Evolutionary conservation across 83 land plant species (phyloP).

Genomic region (Thuja plicata): DNA sequence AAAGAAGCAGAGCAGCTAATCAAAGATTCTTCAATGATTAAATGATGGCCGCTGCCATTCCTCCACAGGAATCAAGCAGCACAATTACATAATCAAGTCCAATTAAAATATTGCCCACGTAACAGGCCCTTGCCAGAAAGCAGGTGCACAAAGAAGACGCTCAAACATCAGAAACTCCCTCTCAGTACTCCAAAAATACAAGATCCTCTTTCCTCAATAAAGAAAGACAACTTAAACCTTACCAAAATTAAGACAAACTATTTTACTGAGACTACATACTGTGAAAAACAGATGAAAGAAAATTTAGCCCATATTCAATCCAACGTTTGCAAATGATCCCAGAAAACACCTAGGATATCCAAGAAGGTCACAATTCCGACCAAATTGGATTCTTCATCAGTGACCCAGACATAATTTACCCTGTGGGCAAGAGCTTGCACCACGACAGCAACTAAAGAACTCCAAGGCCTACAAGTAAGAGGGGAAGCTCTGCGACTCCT

Average conservation of each 20-base stretch:
- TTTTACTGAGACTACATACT: neutral
- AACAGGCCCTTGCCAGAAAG: neutral
- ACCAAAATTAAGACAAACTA: neutral
- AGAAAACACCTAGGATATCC: constrained; percentile 55
- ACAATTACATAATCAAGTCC: neutral
- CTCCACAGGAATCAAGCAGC: neutral
- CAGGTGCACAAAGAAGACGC: neutral
- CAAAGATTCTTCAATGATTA: neutral
- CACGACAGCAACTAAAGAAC: constrained; percentile 88
- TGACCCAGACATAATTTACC: constrained; percentile 81
- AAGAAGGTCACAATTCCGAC: constrained; percentile 78
- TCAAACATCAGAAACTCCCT: neutral
- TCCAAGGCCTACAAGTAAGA: constrained; percentile 46
- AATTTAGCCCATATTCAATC: neutral
- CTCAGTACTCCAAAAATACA: neutral
- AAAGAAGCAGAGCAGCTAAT: neutral
- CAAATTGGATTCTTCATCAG: constrained; percentile 55
- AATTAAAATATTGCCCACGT: neutral
- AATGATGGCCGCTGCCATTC: neutral
- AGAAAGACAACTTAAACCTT: neutral
- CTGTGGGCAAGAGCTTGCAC: constrained; percentile 85
- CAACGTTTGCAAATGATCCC: constrained; percentile 23
- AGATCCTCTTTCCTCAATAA: neutral
- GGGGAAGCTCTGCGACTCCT: constrained; percentile 26
- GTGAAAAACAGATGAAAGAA: neutral